These are phyloP conservation scores for Maudiozyma bulderi DNA, from an alignment of 805 yeast species.

Conservation along the genomic window DNA sequence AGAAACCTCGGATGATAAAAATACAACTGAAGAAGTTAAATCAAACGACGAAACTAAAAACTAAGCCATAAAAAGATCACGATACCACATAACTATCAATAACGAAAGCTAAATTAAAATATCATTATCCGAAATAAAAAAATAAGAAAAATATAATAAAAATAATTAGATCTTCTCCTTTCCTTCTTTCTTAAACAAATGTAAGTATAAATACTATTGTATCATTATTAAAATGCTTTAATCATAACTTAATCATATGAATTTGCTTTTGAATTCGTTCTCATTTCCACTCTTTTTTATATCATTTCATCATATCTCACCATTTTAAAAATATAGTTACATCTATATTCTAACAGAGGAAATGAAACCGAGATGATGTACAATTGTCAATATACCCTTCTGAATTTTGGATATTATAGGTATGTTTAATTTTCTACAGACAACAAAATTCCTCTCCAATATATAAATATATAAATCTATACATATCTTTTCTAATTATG, in stretches of 20 bases:
- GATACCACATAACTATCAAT: not conserved
- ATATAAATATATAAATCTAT: not conserved
- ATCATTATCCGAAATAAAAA: not conserved
- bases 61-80: too few species aligned
- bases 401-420: too few species aligned
- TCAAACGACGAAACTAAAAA: not conserved
- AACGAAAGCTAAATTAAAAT: too few species aligned
- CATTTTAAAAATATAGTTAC: too few species aligned
- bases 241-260: too few species aligned
- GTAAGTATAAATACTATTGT: not conserved
- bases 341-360: too few species aligned
- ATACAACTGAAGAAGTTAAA: not conserved
- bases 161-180: not conserved
- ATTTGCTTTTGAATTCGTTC: not conserved
- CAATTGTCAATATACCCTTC: too few species aligned
- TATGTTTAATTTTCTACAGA: too few species aligned
- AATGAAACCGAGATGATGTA: too few species aligned
- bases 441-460: not conserved
- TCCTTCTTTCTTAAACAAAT: not conserved
- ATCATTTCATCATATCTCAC: too few species aligned
- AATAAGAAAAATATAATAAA: too few species aligned
- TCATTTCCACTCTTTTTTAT: not conserved
- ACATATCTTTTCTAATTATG: not conserved
- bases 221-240: too few species aligned
- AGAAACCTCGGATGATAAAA: conserved; percentile 1